Base-by-base conservation (phyloP, 306 rosid species). In the Alnus glutinosa region DNA sequence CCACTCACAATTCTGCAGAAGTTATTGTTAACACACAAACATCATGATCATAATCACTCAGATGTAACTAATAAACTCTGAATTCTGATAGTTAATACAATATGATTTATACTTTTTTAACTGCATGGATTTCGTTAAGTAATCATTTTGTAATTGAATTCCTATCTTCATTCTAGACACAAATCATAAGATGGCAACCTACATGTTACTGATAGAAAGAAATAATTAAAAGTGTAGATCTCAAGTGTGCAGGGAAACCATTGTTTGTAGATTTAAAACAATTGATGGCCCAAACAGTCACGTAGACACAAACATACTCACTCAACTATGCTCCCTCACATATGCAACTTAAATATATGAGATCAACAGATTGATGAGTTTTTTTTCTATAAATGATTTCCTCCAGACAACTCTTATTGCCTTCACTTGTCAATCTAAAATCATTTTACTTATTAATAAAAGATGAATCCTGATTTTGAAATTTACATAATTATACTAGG, bases 1-100 rank as follows among this genome's bases (percentile, higher is more conserved):
- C 98, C 98, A 84, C 98, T 91, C 78, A 86, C 83, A 82, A 91
- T 81, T 76, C 97, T 93, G 89, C 76, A 85, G 72, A 84, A 79
- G 89, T 77, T 50, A 77, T 44, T 14, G 55, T 73, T 15, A 77
- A 10, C 64, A 36, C 51, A 66, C 4, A 75, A 32, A 73, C 48
- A 62, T 42, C 58, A 71, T 46, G 36, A 18, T 67, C 16, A 52
- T 9, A 50, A 72, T 48, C 71, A 70, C 39, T 39, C 39, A 63
- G 11, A 75, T 59, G 82, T 70, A 36, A 52, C 70, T 13, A 50
- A 57, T 6, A 51, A 63, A 39, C 42, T 50, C 59, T 28, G 18
- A 39, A 47, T 12, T 52, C 12, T 49, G 55, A 78, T 3, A 28
- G 47, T 19, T 19, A 14, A 66, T 8, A 36, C 28, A 16, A 4